Evolutionary conservation across 2,329 filamentous ascomycete species (phyloP).

Genomic region (Lachnellula hyalina): DNA sequence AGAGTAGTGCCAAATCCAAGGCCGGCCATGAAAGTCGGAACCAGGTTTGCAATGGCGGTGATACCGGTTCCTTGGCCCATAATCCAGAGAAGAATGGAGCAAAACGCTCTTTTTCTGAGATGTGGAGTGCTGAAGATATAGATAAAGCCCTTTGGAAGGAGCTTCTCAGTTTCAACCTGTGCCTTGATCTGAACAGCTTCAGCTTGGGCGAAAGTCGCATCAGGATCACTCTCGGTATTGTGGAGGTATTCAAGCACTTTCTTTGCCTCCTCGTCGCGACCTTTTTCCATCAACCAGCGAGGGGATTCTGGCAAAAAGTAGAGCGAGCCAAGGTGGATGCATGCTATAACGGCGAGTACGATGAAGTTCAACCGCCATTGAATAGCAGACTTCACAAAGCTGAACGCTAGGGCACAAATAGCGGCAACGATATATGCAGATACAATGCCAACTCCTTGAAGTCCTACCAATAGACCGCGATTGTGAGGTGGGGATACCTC

Average conservation of each 20-base stretch:
- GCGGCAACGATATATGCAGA: slow-evolving; percentile 23
- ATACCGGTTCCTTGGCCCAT: slow-evolving; percentile 32
- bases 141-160: slow-evolving; percentile 24
- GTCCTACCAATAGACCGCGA: slow-evolving; percentile 27
- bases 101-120: slow-evolving; percentile 27
- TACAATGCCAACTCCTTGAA: slow-evolving; percentile 31
- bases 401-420: slow-evolving; percentile 17
- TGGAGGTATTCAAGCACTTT: slow-evolving; percentile 46
- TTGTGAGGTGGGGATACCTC: slow-evolving; percentile 27
- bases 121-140: slow-evolving; percentile 27
- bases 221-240: neutral
- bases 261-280: slow-evolving; percentile 51
- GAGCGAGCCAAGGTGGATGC: slow-evolving; percentile 15
- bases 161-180: slow-evolving; percentile 22
- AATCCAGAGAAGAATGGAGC: slow-evolving; percentile 27
- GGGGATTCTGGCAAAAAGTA: slow-evolving; percentile 60
- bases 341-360: slow-evolving; percentile 16
- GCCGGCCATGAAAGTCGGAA: slow-evolving; percentile 28
- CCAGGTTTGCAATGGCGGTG: slow-evolving; percentile 28
- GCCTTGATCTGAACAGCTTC: slow-evolving; percentile 28
- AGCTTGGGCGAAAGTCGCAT: slow-evolving; percentile 21
- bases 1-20: slow-evolving; percentile 28
- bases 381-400: slow-evolving; percentile 20
- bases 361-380: slow-evolving; percentile 27
- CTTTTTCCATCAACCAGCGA: slow-evolving; percentile 62